These are phyloP conservation scores for Noccaea bulbosa DNA, from an alignment of 345 rosid species.

Conservation along the genomic window DNA sequence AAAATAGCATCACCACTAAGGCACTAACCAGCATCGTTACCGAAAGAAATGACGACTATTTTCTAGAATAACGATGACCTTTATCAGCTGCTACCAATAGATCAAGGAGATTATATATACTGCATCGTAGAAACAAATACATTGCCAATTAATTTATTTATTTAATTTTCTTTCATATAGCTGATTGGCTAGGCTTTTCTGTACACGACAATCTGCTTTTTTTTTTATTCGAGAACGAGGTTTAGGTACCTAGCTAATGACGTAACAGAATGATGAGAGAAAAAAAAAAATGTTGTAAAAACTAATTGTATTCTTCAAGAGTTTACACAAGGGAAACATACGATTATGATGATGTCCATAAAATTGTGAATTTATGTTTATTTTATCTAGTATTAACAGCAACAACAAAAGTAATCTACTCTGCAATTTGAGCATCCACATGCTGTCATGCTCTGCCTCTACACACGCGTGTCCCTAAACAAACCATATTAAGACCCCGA, in stretches of 20 bases:
- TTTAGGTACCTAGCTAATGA: conserved; percentile 30
- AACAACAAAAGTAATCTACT: neutral
- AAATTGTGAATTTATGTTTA: neutral
- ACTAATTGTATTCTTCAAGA: conserved; percentile 7
- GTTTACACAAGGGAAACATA: conserved; percentile 37
- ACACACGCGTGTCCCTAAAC: conserved; percentile 43
- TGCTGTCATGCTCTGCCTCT: conserved; percentile 39
- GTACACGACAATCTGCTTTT: neutral
- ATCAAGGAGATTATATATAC: too few species aligned
- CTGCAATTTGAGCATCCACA: conserved; percentile 46
- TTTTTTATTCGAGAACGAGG: conserved; percentile 12
- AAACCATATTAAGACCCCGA: conserved; percentile 34
- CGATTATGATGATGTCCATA: conserved; percentile 41
- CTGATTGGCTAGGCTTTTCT: neutral
- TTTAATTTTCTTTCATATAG: neutral
- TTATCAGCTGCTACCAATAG: too few species aligned
- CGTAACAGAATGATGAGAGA: conserved; percentile 6
- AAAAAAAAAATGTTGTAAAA: neutral
- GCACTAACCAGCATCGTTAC: neutral
- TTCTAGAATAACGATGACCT: neutral
- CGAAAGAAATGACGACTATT: neutral
- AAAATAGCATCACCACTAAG: neutral
- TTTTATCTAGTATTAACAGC: neutral
- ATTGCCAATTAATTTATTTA: too few species aligned
- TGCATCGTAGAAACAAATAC: too few species aligned